A percentile compares a stretch with the other conserved stretches of the same genome.
Conservation (phyloP, 108 stramenopile species). For the Fistulifera solaris region DNA sequence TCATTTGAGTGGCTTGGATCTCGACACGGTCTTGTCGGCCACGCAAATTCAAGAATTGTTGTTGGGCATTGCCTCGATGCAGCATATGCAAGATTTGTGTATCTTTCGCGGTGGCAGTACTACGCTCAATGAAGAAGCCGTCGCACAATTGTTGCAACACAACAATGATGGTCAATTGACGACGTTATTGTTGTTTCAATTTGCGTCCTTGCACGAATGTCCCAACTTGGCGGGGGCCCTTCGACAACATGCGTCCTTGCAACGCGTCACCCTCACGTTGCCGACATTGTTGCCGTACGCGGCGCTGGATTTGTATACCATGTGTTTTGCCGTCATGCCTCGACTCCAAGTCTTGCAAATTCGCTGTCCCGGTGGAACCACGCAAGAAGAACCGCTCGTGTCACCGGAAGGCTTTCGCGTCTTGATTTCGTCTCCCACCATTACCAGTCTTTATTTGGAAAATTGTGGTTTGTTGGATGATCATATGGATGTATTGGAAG, state of each 20-base stretch:
- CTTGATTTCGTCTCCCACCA: background rate
- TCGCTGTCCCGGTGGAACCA: constrained; percentile 1
- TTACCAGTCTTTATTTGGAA: constrained; percentile 7
- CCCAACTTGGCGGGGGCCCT: constrained; percentile 5
- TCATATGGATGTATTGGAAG: constrained; percentile 7
- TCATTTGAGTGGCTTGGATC: constrained; percentile 11
- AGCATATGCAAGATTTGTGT: constrained; percentile 4
- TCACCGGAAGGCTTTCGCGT: constrained; percentile 5
- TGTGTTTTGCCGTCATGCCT: constrained; percentile 7
- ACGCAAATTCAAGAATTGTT: constrained; percentile 2
- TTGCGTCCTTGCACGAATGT: background rate
- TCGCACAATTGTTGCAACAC: background rate
- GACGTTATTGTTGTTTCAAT: constrained; percentile 6
- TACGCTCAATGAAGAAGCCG: background rate
- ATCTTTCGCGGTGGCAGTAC: constrained; percentile 4
- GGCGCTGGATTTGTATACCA: constrained; percentile 7
- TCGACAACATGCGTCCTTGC: constrained; percentile 5
- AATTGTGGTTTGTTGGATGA: constrained; percentile 8
- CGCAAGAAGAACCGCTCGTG: constrained; percentile 5
- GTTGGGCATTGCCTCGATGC: constrained; percentile 1
- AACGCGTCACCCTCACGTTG: constrained; percentile 6
- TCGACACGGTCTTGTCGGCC: background rate
- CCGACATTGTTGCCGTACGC: constrained; percentile 1
- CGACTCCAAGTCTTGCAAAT: background rate
- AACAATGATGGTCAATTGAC: background rate